Percentiles rank a stretch among this genome's conserved stretches.
phyloP scores from a whole-genome alignment of 768 basidiomycete genomes.

The Hirschioporus abietinus region DNA sequence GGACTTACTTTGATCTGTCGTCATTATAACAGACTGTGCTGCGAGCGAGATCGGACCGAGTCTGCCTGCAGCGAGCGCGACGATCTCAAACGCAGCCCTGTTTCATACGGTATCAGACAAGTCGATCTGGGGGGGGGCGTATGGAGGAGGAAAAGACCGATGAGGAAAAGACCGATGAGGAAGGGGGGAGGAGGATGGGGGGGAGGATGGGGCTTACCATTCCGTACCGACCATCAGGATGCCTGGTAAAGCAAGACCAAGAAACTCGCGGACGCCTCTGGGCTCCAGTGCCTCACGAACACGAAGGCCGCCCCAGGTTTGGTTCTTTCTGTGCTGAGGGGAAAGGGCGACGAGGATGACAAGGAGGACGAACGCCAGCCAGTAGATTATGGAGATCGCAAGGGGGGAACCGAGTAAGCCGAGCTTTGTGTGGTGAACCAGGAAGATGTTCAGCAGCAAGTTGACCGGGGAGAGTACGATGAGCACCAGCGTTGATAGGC shows the following conservation, averaged over 20 bases:
- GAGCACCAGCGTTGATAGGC: constrained; percentile 61
- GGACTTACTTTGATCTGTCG: constrained; percentile 62
- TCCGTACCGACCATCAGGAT: constrained; percentile 79
- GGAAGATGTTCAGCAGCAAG: constrained; percentile 46
- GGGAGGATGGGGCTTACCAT: constrained; percentile 63
- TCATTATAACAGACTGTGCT: constrained; percentile 78
- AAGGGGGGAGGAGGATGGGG: no score
- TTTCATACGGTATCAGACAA: neutral
- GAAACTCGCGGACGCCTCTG: constrained; percentile 49
- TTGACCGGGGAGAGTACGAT: constrained; percentile 64
- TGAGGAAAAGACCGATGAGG: no score
- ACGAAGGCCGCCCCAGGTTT: constrained; percentile 60
- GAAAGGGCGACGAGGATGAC: constrained; percentile 45
- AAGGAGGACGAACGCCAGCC: constrained; percentile 58
- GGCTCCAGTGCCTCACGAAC: constrained; percentile 38
- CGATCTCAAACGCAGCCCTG: constrained; percentile 81
- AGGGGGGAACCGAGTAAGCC: constrained; percentile 63
- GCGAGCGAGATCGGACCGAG: constrained; percentile 64
- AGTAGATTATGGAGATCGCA: constrained; percentile 65
- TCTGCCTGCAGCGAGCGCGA: constrained; percentile 69
- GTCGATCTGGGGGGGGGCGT: neutral
- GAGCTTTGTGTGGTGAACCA: constrained; percentile 62
- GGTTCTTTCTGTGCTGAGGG: constrained; percentile 46
- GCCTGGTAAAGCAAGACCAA: constrained; percentile 67
- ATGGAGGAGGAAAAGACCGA: no score